phyloP scores from a whole-genome alignment of 23 red algal species.

The Chondrus crispus region DNA sequence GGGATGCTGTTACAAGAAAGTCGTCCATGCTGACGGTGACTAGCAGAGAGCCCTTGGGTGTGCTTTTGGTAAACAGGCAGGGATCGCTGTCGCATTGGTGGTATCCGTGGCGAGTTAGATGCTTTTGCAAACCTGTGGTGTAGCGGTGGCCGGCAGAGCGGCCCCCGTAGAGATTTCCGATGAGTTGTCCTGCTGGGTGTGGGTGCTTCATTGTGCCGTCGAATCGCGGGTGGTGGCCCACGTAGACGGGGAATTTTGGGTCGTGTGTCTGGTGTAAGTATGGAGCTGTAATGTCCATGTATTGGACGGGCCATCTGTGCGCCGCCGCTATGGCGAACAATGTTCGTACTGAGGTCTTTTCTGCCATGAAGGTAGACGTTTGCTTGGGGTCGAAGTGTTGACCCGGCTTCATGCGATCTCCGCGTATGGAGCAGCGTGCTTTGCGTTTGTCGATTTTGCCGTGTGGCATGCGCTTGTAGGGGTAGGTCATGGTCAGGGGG shows the following conservation, averaged over 20 bases:
- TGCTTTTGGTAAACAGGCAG: neutral
- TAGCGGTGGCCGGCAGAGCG: neutral
- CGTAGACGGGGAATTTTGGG: neutral
- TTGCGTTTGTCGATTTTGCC: neutral
- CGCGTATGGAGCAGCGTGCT: neutral
- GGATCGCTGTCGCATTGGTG: neutral
- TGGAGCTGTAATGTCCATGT: neutral
- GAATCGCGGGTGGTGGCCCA: neutral
- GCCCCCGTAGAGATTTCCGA: neutral
- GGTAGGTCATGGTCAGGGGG: neutral
- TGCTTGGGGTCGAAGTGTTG: neutral
- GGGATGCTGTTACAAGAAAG: neutral
- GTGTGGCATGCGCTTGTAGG: neutral
- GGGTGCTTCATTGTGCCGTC: neutral
- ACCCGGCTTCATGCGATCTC: constrained; percentile 11
- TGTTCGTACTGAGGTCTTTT: neutral
- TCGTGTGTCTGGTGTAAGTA: neutral
- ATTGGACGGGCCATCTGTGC: neutral
- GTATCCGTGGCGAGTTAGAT: neutral
- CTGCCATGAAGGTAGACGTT: neutral
- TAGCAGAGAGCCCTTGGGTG: neutral
- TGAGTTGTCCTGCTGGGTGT: neutral
- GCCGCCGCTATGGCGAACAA: neutral
- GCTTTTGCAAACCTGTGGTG: neutral
- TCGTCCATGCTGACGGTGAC: neutral